A percentile compares a stretch with the other conserved stretches of the same genome.
phyloP scores from a whole-genome alignment of 2,329 filamentous ascomycete species.

The Intubia oerlemansii region DNA sequence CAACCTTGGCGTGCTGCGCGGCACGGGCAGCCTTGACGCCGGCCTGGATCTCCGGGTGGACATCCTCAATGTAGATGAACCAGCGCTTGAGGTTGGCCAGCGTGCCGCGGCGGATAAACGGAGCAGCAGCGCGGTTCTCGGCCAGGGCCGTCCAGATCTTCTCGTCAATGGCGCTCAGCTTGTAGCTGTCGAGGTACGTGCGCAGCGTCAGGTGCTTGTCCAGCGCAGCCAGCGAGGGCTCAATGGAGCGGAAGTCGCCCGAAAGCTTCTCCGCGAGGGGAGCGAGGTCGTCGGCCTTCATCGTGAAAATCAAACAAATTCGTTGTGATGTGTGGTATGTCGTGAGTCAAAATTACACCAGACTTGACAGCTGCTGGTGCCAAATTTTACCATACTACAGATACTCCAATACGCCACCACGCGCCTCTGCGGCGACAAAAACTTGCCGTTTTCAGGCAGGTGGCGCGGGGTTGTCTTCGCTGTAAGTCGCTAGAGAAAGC shows the following conservation, averaged over 20 bases:
- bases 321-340: too few species aligned
- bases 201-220: constrained; percentile 77
- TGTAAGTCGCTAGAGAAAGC: too few species aligned
- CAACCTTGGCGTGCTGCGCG: constrained; percentile 47
- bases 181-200: constrained; percentile 69
- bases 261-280: constrained; percentile 27
- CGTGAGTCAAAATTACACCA: too few species aligned
- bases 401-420: too few species aligned
- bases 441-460: too few species aligned
- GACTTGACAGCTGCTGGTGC: too few species aligned
- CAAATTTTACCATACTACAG: too few species aligned
- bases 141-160: constrained; percentile 69
- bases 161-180: constrained; percentile 53
- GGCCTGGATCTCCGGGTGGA: constrained; percentile 52
- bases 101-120: constrained; percentile 58
- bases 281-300: constrained; percentile 36
- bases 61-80: constrained; percentile 71
- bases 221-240: constrained; percentile 51
- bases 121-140: constrained; percentile 64
- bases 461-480: too few species aligned
- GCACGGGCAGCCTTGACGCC: constrained; percentile 50
- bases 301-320: too few species aligned
- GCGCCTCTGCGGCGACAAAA: too few species aligned
- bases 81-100: constrained; percentile 64
- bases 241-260: constrained; percentile 64